phyloP scores from a whole-genome alignment of 495 filamentous ascomycete species.

The Cairneyella variabilis region DNA sequence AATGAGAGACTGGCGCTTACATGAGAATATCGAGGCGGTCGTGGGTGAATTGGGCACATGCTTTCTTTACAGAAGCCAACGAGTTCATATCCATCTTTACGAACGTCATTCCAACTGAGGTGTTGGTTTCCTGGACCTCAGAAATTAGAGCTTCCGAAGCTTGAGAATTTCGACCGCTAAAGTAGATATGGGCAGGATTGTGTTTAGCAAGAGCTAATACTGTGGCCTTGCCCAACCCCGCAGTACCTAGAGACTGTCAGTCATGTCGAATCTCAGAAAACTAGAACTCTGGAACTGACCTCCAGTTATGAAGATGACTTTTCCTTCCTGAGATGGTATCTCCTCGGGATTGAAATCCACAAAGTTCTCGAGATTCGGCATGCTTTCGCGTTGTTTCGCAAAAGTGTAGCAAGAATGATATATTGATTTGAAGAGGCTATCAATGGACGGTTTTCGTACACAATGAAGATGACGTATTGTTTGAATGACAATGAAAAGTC shows the following conservation, averaged over 20 bases:
- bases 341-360: conserved; percentile 49
- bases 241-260: conserved; percentile 43
- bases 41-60: conserved; percentile 13
- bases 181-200: conserved; percentile 54
- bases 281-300: conserved; percentile 32
- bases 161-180: conserved; percentile 51
- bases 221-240: conserved; percentile 61
- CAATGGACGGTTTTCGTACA: not conserved
- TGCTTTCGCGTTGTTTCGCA: not conserved
- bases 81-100: conserved; percentile 22
- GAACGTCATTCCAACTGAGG: conserved; percentile 22
- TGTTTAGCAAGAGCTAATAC: conserved; percentile 58
- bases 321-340: conserved; percentile 51
- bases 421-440: not conserved
- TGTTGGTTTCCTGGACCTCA: conserved; percentile 36
- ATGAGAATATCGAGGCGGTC: conserved; percentile 52
- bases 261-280: not conserved
- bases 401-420: not conserved
- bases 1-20: not conserved
- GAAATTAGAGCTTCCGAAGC: conserved; percentile 35
- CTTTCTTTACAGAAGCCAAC: conserved; percentile 22
- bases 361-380: not conserved
- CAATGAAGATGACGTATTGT: not conserved
- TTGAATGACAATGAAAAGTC: not conserved
- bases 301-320: conserved; percentile 61